Evolutionary conservation across 2,329 filamentous ascomycete species (phyloP), one percentile per base, ranked within the genome.

Genomic region (Tolypocladium endophyticum): DNA sequence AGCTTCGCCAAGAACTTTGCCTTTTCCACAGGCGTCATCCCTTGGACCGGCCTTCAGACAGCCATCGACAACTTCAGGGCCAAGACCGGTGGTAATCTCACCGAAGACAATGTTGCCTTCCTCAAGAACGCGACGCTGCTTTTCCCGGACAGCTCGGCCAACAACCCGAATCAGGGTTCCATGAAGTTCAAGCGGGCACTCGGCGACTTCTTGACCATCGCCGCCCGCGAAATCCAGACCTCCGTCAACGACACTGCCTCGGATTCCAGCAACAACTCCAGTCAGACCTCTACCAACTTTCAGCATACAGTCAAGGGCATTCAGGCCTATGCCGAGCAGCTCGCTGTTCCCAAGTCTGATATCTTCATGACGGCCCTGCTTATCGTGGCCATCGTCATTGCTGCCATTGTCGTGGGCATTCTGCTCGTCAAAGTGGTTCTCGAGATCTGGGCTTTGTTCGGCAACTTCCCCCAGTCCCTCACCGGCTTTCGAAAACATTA

Each of bases 321-420:
- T 67, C 83, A 92, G 72, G 89, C 84, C 36, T 96, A 88, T 68
- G 88, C 87, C n/a, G 86, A 96, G 70, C 81, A 92, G 71, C 82
- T 96, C 60, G 86, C 84, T 52, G 92, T 97, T 58, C 94, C 94
- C 23, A 84, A 89, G 66, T 86, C 89, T 56, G 96, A 97, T 76
- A 92, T 91, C 1, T 97, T 97, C 77, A 96, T 99, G 92, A 97
- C 91, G 0, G 87, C 96, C 5, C 82, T 97, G 1, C 79, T 97
- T 57, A 79, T 97, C 61, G 93, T 96, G 62, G 90, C 91, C 63
- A 94, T 96, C 64, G 81, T 95, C 58, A 84, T 97, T 64, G 92
- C 86, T 4, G 83, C 84, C 39, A 93, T 97, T 64, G 87, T 89
- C 52, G 89, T 96, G 30, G 86, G 89, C 33, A 92, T 97, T 65